Percentiles rank a stretch among this genome's conserved stretches.
These are phyloP conservation scores for Aspergillus awamori DNA, from an alignment of 2,329 filamentous ascomycete genomes.

Conservation along the genomic window DNA sequence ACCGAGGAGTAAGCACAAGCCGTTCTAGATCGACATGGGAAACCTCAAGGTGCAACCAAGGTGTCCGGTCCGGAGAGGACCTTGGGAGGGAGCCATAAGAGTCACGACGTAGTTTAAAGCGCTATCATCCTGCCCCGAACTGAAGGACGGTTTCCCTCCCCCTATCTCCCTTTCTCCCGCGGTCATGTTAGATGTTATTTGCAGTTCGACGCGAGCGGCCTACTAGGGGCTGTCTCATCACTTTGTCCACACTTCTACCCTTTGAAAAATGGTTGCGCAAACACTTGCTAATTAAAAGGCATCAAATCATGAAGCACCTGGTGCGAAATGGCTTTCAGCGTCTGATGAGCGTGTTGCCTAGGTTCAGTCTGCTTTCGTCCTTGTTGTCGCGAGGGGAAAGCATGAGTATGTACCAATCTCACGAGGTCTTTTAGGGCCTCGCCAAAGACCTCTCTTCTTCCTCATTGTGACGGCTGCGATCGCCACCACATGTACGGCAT, in stretches of 20 bases:
- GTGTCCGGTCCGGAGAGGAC: neutral
- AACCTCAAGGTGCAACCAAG: conserved; percentile 1
- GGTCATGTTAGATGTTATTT: neutral
- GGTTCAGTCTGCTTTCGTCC: neutral
- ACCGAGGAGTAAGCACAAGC: neutral
- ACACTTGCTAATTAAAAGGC: no score
- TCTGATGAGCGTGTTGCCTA: no score
- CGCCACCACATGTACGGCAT: neutral
- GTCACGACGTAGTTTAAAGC: neutral
- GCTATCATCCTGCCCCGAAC: neutral
- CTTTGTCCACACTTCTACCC: neutral
- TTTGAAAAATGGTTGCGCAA: neutral
- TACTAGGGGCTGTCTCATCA: neutral
- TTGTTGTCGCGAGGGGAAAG: neutral
- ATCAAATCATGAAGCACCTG: no score
- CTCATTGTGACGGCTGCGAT: neutral
- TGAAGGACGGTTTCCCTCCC: neutral
- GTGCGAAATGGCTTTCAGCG: no score
- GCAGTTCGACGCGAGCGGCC: neutral
- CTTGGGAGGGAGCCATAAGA: neutral
- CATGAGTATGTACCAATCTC: neutral
- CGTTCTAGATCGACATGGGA: neutral
- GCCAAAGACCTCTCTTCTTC: neutral
- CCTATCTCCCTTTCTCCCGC: neutral
- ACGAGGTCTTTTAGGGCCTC: neutral